Evolutionary conservation across 139 green algal genomes (phyloP), one percentile per base, ranked within the genome.

Genomic region (Eudorina sp.): DNA sequence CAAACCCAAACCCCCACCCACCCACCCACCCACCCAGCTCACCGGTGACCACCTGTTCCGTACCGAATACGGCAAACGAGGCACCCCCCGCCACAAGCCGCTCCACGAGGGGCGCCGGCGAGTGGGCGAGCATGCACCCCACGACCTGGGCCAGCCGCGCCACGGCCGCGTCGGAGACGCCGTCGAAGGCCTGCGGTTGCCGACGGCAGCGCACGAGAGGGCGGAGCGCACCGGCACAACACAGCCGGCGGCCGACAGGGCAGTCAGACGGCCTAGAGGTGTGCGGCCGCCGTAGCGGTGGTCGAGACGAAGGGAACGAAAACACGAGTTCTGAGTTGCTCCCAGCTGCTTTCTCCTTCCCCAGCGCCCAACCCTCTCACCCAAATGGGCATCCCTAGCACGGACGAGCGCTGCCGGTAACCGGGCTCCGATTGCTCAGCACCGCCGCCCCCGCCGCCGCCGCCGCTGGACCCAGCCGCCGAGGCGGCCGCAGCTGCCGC

Each of bases 51-150:
- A 88, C 85, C 25, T 92, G 81, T 18, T 94, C 31, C 19, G 84
- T 83, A 3, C 93, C 95, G 62, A 97, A 96, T 70, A 98, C 94
- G 18, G 92, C 96, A 41, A 97, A 76, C 18, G 91, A 90, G 23
- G 91, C 92, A 4, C 92, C 85, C 21, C 70, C 69, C n/a, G 78
- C 48, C 13, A 51, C 25, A 77, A 97, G 72, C 0, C 86, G 77
- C 43, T 91, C 36, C 55, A 96, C 38, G 18, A 97, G 66, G 4
- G 45, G 72, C 1, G 46, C 14, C 1, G 90, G 89, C 19, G 53
- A 79, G 23, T 85, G 62, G 1, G 58, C 41, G 72, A 96, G 74
- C 92, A 96, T 95, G 73, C 58, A 41, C 0, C 31, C 66, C 0
- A 95, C 64, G 6, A 91, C 40, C 18, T 81, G 25, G 7, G 46